Evolutionary conservation across 768 basidiomycete species (phyloP).

Genomic region (Strobilomyces dryophilus): DNA sequence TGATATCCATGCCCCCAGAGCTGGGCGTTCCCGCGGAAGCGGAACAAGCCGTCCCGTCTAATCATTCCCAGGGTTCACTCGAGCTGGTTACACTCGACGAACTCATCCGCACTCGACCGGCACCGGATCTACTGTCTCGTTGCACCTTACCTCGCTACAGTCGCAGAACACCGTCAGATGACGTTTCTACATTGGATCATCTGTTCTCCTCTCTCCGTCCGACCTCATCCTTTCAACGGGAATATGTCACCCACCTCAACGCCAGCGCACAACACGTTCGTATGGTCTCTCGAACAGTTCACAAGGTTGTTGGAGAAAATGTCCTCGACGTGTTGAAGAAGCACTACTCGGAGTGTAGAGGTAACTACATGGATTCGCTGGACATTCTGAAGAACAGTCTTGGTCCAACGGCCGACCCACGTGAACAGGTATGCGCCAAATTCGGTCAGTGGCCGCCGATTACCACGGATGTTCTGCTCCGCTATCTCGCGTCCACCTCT

Average conservation of each 20-base stretch:
- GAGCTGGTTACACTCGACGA: neutral
- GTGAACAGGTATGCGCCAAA: neutral
- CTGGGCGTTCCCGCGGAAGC: too few relatives aligned
- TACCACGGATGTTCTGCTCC: neutral
- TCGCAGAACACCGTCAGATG: neutral
- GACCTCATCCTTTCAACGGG: neutral
- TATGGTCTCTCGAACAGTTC: neutral
- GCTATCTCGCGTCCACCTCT: neutral
- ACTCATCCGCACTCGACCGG: neutral
- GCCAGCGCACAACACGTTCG: neutral
- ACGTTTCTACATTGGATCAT: neutral
- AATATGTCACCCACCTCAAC: neutral
- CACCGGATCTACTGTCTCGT: neutral
- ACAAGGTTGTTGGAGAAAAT: neutral
- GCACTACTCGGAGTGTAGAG: neutral
- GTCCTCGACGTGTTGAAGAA: neutral
- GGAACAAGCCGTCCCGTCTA: neutral
- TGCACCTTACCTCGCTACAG: neutral
- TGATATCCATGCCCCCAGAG: too few relatives aligned
- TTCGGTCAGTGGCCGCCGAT: neutral
- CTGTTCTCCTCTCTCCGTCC: neutral
- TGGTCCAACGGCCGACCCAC: neutral
- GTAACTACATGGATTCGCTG: neutral
- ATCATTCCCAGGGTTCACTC: neutral
- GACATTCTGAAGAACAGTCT: neutral